These are phyloP conservation scores for Solanum etuberosum DNA, from an alignment of 257 asterid species.

Conservation along the genomic window DNA sequence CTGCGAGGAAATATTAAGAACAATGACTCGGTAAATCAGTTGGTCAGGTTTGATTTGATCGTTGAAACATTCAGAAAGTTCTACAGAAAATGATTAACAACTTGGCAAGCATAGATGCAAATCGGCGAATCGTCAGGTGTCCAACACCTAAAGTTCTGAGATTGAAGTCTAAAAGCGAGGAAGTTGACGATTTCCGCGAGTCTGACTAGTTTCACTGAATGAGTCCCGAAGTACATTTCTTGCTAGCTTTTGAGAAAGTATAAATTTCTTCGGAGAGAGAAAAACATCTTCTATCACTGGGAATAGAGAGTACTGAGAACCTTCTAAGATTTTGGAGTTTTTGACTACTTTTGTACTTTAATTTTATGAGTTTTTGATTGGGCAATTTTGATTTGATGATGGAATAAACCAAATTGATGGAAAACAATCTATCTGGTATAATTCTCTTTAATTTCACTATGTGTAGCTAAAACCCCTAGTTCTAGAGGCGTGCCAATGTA, in stretches of 20 bases:
- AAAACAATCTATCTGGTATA: too few relatives aligned
- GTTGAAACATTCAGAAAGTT: not conserved
- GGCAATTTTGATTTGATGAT: not conserved
- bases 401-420: not conserved
- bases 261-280: not conserved
- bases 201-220: not conserved
- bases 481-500: not conserved
- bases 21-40: not conserved
- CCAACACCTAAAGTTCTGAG: not conserved
- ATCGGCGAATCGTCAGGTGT: not conserved
- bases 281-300: not conserved
- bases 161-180: not conserved
- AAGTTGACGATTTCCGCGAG: not conserved
- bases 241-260: not conserved
- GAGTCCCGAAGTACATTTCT: not conserved
- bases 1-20: not conserved
- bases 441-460: not conserved
- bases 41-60: not conserved
- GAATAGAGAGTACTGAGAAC: not conserved
- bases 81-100: not conserved
- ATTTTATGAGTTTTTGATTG: not conserved
- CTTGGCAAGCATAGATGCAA: not conserved
- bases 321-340: not conserved
- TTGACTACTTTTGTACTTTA: not conserved
- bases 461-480: not conserved